Evolutionary conservation across 129 eudicot genomes (phyloP), one percentile per base, ranked within the genome.

Genomic region (Flaveria brownii): DNA sequence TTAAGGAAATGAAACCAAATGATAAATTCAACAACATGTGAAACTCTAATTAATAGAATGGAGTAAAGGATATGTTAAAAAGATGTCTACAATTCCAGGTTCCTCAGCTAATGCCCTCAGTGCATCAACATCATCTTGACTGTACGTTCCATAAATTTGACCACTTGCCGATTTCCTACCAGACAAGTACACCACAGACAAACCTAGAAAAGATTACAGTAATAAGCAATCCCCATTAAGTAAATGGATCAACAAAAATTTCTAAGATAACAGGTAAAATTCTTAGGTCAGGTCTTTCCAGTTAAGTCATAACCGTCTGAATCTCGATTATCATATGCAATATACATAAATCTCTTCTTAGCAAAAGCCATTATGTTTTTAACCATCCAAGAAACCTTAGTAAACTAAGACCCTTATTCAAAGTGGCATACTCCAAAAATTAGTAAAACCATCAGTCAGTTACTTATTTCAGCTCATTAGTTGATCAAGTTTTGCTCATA

Each of bases 51-150:
- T 15, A 14, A 59, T 2, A 33, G 59, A 51, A 33, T 33, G 63
- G 28, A 36, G 30, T 50, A 3, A 94, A 94, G 99, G 99, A 94
- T 94, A 94, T 94, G 97, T 87, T 70, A 94, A 78, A 70, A 94
- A 94, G 59, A 94, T 80, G 83, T 94, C 99, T 18, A 91, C 80
- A 54, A 87, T 86, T 69, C 89, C 97, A 83, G 96, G 90, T 77
- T 94, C 99, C 86, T 94, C 99, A 25, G 91, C 89, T 69, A 94
- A 86, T 42, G 99, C 99, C 80, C 97, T 84, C 82, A 94, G 78
- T 30, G 93, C 96, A 83, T 91, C 99, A 36, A 91, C 84, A 74
- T 94, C 99, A 80, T 94, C 99, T 86, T 94, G 99, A 83, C 76
- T 80, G 78, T 94, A 94, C 22, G 88, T 81, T 75, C 99, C 99